These are phyloP conservation scores for Trichomonascaceae sp. DNA, from an alignment of 1,139 yeast genomes.

Conservation along the genomic window DNA sequence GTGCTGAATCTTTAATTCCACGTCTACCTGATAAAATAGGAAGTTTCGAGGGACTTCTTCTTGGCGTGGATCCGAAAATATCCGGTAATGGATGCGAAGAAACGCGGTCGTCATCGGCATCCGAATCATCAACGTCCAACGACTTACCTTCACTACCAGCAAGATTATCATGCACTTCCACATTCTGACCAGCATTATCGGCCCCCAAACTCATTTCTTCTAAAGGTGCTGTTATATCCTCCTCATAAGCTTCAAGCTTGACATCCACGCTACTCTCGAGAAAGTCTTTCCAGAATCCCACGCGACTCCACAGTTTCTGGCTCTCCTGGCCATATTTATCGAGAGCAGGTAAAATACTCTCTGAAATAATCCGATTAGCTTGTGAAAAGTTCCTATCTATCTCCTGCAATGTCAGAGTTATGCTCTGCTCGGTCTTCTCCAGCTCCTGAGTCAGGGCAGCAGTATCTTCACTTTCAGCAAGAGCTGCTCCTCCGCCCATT, in stretches of 20 bases:
- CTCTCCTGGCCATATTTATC: conserved; percentile 53
- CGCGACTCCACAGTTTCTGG: conserved; percentile 50
- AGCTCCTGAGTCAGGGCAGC: conserved; percentile 41
- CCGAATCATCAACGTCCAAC: conserved; percentile 1
- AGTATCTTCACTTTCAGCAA: conserved; percentile 9
- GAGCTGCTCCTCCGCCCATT: conserved; percentile 9
- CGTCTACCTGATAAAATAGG: conserved; percentile 1
- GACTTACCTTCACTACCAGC: neutral
- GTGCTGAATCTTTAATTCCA: neutral
- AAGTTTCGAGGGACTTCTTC: neutral
- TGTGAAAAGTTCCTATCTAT: conserved; percentile 66
- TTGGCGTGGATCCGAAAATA: conserved; percentile 7
- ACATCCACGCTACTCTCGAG: conserved; percentile 73
- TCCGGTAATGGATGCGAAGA: conserved; percentile 2
- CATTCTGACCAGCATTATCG: neutral
- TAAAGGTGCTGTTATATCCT: conserved; percentile 27
- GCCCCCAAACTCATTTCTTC: conserved; percentile 8
- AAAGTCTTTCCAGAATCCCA: conserved; percentile 66
- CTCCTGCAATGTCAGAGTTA: conserved; percentile 70
- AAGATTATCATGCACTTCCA: neutral
- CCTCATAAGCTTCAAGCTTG: conserved; percentile 53
- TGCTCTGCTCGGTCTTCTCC: conserved; percentile 74
- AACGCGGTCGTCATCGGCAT: conserved; percentile 2
- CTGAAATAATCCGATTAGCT: conserved; percentile 59
- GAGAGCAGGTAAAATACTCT: conserved; percentile 55